phyloP scores from a whole-genome alignment of 345 rosid genomes.

The Jatropha curcas region DNA sequence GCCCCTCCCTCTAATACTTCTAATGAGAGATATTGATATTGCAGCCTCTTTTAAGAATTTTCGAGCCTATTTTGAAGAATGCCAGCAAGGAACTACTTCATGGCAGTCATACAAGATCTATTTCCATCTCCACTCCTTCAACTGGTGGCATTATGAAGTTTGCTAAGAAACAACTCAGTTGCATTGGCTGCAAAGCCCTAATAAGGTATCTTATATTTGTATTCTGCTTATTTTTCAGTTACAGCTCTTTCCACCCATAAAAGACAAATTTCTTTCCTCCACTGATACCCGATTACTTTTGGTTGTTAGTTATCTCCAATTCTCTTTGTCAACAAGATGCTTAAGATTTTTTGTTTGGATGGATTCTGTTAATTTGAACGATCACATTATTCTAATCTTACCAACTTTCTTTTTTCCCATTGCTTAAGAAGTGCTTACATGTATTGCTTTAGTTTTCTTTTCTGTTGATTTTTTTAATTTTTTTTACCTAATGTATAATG shows the following conservation, averaged over 20 bases:
- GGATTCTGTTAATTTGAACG: not conserved
- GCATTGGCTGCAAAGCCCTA: conserved; percentile 87
- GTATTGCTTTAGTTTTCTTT: not conserved
- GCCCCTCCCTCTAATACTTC: too few relatives aligned
- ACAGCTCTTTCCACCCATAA: not conserved
- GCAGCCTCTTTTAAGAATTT: conserved; percentile 94
- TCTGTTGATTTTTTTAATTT: not conserved
- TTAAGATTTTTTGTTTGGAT: conserved; percentile 4
- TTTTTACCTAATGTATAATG: not conserved
- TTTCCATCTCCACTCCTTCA: conserved; percentile 86
- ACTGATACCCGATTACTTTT: not conserved
- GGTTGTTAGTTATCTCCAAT: not conserved
- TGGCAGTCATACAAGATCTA: conserved; percentile 92
- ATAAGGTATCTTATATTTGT: conserved; percentile 46
- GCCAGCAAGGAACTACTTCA: conserved; percentile 91
- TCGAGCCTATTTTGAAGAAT: conserved; percentile 95
- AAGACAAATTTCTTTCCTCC: not conserved
- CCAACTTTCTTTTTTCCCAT: not conserved
- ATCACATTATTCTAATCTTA: not conserved
- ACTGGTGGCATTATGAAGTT: conserved; percentile 93
- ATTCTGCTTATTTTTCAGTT: not conserved
- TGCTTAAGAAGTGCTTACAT: not conserved
- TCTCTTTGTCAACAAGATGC: not conserved
- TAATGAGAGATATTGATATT: conserved; percentile 19
- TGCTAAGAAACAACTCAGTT: conserved; percentile 80